Evolutionary conservation across 192 early-diverging fungal genomes (phyloP).

Genomic region (Dissophora globulifera): DNA sequence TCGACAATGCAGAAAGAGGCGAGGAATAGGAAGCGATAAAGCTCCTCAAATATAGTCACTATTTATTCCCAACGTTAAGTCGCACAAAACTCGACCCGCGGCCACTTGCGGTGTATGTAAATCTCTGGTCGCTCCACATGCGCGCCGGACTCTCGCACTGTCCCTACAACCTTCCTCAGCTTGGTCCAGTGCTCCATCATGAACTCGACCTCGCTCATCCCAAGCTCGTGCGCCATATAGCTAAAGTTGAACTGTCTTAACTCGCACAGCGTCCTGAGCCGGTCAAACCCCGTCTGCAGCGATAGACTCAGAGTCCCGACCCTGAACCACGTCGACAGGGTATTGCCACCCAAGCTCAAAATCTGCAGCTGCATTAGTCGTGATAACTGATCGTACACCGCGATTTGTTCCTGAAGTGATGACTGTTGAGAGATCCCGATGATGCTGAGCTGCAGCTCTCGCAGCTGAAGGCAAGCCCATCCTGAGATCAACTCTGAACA

Average conservation of each 20-base stretch:
- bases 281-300: slow-evolving; percentile 5
- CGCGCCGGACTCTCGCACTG: too few relatives aligned
- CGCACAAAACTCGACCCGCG: slow-evolving; percentile 10
- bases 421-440: neutral
- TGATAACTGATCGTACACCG: slow-evolving; percentile 18
- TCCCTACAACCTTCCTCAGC: slow-evolving; percentile 19
- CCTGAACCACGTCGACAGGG: slow-evolving; percentile 23
- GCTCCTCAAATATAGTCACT: too few relatives aligned
- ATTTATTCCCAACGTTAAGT: neutral
- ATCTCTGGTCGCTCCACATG: slow-evolving; percentile 16
- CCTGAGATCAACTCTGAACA: neutral
- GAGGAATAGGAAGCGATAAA: too few relatives aligned
- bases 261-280: slow-evolving; percentile 5
- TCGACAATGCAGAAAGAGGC: too few relatives aligned
- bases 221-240: slow-evolving; percentile 22
- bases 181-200: slow-evolving; percentile 32
- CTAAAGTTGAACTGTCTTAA: slow-evolving; percentile 25
- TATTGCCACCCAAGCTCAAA: slow-evolving; percentile 15
- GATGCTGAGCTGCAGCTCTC: slow-evolving; percentile 26
- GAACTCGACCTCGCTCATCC: slow-evolving; percentile 25
- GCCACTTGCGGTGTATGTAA: slow-evolving; percentile 32
- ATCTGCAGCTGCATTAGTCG: slow-evolving; percentile 7
- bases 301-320: slow-evolving; percentile 11
- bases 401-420: neutral
- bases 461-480: slow-evolving; percentile 16